A percentile compares a stretch with the other conserved stretches of the same genome.
phyloP scores from a whole-genome alignment of 768 basidiomycete genomes.

The Auriscalpium microsporum region DNA sequence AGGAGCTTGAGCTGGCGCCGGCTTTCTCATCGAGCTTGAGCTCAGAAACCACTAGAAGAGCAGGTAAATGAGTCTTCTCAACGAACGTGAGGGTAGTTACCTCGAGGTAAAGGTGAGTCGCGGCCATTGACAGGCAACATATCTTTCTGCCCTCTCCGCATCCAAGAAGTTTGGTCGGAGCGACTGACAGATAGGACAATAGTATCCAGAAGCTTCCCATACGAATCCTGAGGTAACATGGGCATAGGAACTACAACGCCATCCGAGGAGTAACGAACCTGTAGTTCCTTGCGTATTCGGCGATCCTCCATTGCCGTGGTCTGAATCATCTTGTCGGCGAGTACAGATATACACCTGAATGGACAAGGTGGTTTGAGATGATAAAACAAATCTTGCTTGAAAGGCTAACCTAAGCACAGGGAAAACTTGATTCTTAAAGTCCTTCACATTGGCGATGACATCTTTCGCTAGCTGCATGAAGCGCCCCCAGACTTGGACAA shows the following conservation, averaged over 20 bases:
- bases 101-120: slow-evolving; percentile 57
- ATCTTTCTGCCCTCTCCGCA: slow-evolving; percentile 61
- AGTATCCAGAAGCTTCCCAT: slow-evolving; percentile 75
- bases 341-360: slow-evolving; percentile 60
- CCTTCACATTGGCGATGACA: slow-evolving; percentile 50
- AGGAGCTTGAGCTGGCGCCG: slow-evolving; percentile 19
- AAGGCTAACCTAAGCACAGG: slow-evolving; percentile 53
- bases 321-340: slow-evolving; percentile 79
- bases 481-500: slow-evolving; percentile 85
- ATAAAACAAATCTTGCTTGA: neutral
- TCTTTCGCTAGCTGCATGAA: slow-evolving; percentile 76
- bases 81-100: slow-evolving; percentile 25
- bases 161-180: slow-evolving; percentile 73
- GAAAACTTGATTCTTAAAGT: slow-evolving; percentile 66
- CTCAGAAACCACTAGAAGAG: slow-evolving; percentile 22
- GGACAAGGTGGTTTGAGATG: slow-evolving; percentile 1
- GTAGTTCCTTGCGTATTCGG: slow-evolving; percentile 79
- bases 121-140: slow-evolving; percentile 53
- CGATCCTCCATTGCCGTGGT: slow-evolving; percentile 90
- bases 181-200: slow-evolving; percentile 68
- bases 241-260: too few species aligned
- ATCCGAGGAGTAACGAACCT: slow-evolving; percentile 35
- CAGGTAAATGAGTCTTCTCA: neutral
- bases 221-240: slow-evolving; percentile 52
- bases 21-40: slow-evolving; percentile 53